Percentiles rank a stretch among this genome's conserved stretches.
These are phyloP conservation scores for Phytophthora nicotianae DNA, from an alignment of 352 stramenopile species.

Conservation along the genomic window DNA sequence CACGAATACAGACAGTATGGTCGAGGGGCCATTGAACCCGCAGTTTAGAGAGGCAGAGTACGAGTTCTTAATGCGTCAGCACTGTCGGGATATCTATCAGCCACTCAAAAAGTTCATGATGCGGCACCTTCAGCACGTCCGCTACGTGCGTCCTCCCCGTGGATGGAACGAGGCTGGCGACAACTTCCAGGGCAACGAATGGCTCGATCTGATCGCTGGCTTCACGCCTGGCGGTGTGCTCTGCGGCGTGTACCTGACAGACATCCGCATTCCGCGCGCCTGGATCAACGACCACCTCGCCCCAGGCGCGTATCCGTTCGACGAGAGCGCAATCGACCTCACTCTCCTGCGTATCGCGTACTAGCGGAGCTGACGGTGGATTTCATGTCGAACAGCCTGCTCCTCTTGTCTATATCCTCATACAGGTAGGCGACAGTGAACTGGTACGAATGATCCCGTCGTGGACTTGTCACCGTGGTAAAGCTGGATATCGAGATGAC, in stretches of 20 bases:
- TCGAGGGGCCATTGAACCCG: conserved; percentile 29
- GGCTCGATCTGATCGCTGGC: conserved; percentile 33
- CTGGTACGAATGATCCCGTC: neutral
- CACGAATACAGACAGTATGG: conserved; percentile 28
- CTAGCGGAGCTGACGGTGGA: conserved; percentile 3
- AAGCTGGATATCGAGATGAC: conserved; percentile 17
- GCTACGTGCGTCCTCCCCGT: conserved; percentile 18
- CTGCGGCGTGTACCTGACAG: conserved; percentile 35
- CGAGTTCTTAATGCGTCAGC: conserved; percentile 36
- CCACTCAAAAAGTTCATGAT: conserved; percentile 38
- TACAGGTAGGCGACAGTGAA: neutral
- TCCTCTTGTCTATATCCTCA: no score
- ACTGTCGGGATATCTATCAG: conserved; percentile 35
- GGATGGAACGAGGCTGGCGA: conserved; percentile 24
- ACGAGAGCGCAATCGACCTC: conserved; percentile 34
- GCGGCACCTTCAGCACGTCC: conserved; percentile 34
- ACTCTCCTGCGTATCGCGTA: conserved; percentile 38
- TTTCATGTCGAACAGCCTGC: neutral
- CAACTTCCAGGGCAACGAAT: conserved; percentile 26
- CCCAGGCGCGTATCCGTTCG: conserved; percentile 36
- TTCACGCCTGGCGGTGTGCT: conserved; percentile 28
- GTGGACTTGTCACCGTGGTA: conserved; percentile 8
- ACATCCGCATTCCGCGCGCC: conserved; percentile 20
- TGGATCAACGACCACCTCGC: conserved; percentile 25
- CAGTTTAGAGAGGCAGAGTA: conserved; percentile 36